Base-by-base conservation (phyloP, 2,329 filamentous ascomycete genomes). In the Sporothrix globosa region DNA sequence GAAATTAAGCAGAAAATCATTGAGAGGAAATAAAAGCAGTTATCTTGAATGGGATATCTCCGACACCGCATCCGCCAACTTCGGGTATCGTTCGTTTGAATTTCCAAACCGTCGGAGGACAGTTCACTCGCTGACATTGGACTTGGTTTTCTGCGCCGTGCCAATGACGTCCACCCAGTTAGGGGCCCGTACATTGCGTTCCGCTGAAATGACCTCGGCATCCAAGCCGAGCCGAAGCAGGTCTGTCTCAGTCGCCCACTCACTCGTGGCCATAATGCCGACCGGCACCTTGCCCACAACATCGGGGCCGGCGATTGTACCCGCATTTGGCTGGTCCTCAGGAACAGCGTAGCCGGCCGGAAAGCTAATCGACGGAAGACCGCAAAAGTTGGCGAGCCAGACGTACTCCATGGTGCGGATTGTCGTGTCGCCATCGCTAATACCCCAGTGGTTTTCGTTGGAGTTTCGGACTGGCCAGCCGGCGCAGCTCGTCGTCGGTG, bases 401-500 rank as follows among this genome's bases (percentile, higher is more conserved):
- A 83, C 81, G 58, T 83, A 85, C 72, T 81, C 80, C 84, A 85
- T 85, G 61, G 79, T 81, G 68, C 79, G 74, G 34, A 85, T 76
- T 0, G 83, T 85, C 21, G 77, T 77, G 72, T 83, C 82, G 4
- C 83, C 83, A 66, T 85, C 83, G 44, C 80, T 83, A 0, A 85
- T 70, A 0, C 83, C 83, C 53, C 80, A 78, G 1, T 70, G 73
- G 3, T 83, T 73, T 74, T 84, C 83, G 0, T 74, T 75, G 4
- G 74, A 58, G 60, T 46, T 61, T 53, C 78, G 76, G 54, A 85
- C 82, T 2, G 80, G 82, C 77, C 82, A 82, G 5, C 83, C 84
- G 0, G 82, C 80, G 63, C 82, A 84, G 19, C 77, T 77, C 0
- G 88, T 90, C 0, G 90, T 92, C 0, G 92, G 91, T 0, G 90